A percentile compares a stretch with the other conserved stretches of the same genome.
Evolutionary conservation across 495 filamentous ascomycete genomes (phyloP).

Genomic region (Gamarada debralockiae): DNA sequence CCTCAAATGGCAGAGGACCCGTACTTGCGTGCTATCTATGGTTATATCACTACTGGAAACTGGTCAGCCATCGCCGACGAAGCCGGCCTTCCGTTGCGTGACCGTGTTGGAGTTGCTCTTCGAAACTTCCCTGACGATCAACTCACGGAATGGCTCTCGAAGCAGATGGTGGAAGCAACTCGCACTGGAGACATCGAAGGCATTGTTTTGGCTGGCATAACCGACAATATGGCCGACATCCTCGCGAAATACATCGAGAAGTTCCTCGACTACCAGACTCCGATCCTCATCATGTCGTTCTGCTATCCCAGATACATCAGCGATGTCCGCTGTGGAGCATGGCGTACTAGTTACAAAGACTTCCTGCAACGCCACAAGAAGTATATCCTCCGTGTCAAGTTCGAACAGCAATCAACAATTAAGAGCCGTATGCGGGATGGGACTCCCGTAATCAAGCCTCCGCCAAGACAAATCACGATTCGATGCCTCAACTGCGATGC

Average conservation of each 20-base stretch:
- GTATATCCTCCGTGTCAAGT: slow-evolving; percentile 51
- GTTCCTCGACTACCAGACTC: slow-evolving; percentile 85
- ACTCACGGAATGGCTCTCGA: slow-evolving; percentile 66
- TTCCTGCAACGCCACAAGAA: slow-evolving; percentile 66
- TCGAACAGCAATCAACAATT: slow-evolving; percentile 59
- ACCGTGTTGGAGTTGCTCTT: slow-evolving; percentile 82
- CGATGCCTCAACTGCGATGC: slow-evolving; percentile 80
- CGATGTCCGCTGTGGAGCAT: slow-evolving; percentile 69
- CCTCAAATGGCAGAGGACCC: slow-evolving; percentile 54
- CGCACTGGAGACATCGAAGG: slow-evolving; percentile 82
- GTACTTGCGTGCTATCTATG: slow-evolving; percentile 86
- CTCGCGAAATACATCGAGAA: slow-evolving; percentile 85
- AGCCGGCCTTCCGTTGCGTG: slow-evolving; percentile 73
- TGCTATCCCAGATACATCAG: slow-evolving; percentile 78
- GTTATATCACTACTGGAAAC: slow-evolving; percentile 82
- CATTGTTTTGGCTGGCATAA: slow-evolving; percentile 81
- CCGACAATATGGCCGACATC: slow-evolving; percentile 71
- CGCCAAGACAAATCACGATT: slow-evolving; percentile 73
- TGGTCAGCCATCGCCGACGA: slow-evolving; percentile 84
- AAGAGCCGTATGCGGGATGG: slow-evolving; percentile 55
- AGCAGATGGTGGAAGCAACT: slow-evolving; percentile 58
- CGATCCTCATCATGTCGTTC: slow-evolving; percentile 77
- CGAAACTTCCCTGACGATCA: slow-evolving; percentile 77
- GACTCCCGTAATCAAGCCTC: slow-evolving; percentile 57
- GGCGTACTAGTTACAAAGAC: slow-evolving; percentile 77